These are phyloP conservation scores for Pythium folliculosum DNA, from an alignment of 352 stramenopile species.

Conservation along the genomic window DNA sequence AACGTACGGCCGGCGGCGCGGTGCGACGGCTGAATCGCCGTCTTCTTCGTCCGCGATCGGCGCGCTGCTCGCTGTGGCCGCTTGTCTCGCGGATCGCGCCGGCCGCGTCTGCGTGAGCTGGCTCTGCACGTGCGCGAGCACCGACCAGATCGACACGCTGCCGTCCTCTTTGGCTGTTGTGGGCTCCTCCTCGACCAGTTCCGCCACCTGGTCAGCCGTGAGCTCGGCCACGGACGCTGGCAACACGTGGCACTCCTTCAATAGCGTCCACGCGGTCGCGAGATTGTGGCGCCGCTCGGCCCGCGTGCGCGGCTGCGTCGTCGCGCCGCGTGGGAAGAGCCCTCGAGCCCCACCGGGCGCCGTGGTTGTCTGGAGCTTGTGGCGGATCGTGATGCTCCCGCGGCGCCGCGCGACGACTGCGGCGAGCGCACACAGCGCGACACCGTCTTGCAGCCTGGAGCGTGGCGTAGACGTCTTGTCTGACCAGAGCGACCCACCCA, in stretches of 20 bases:
- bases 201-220: background rate
- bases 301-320: constrained; percentile 9
- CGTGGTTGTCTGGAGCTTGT: constrained; percentile 14
- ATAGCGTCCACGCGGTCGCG: background rate
- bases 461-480: background rate
- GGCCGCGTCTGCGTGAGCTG: background rate
- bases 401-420: constrained; percentile 8
- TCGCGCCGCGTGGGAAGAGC: constrained; percentile 3
- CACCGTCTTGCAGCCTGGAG: constrained; percentile 2
- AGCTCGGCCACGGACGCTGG: background rate
- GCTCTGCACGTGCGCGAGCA: constrained; percentile 4
- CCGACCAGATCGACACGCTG: background rate
- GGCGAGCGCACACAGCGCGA: constrained; percentile 15
- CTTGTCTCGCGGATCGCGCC: no score
- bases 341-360: background rate
- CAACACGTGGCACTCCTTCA: constrained; percentile 10
- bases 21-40: background rate
- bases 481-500: background rate
- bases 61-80: no score
- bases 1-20: constrained; percentile 25
- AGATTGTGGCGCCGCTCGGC: constrained; percentile 17
- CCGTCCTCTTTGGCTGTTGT: background rate
- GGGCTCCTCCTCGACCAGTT: background rate
- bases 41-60: no score
- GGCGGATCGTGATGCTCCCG: constrained; percentile 12